Conservation (phyloP, 805 yeast genomes). For the Priceomyces carsonii region DNA sequence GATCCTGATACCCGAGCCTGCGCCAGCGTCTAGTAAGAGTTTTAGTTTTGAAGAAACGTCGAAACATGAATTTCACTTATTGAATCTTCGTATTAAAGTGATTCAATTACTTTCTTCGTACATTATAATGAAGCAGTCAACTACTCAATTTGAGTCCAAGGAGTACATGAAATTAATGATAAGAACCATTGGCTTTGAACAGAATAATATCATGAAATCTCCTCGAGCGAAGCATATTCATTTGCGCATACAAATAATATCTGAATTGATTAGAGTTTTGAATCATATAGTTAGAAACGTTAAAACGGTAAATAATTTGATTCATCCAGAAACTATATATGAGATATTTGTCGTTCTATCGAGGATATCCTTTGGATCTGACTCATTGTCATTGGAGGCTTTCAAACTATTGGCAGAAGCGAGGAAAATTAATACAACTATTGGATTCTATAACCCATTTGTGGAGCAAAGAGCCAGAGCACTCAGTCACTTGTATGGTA, state of each 20-base stretch:
- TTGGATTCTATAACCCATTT: constrained; percentile 38
- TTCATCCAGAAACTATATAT: constrained; percentile 40
- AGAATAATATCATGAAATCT: constrained; percentile 42
- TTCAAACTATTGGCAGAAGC: constrained; percentile 35
- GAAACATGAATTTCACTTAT: constrained; percentile 45
- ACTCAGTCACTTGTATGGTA: constrained; percentile 29
- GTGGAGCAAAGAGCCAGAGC: constrained; percentile 44
- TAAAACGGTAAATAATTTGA: constrained; percentile 29
- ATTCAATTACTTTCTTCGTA: constrained; percentile 50
- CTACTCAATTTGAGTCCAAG: constrained; percentile 31
- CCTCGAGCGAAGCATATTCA: constrained; percentile 45
- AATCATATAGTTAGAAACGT: constrained; percentile 37
- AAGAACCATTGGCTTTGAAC: constrained; percentile 49
- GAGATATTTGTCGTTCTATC: constrained; percentile 53
- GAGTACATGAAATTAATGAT: constrained; percentile 43
- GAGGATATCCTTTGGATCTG: constrained; percentile 53
- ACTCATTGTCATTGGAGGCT: constrained; percentile 40
- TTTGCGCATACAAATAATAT: constrained; percentile 41
- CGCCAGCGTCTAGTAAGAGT: constrained; percentile 13
- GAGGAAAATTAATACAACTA: constrained; percentile 22
- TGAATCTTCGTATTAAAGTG: constrained; percentile 46
- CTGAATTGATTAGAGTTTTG: constrained; percentile 39
- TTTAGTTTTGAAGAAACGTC: constrained; percentile 17
- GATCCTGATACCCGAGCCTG: constrained; percentile 29
- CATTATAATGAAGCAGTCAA: constrained; percentile 26